These are phyloP conservation scores for Umbelopsis ramanniana DNA, from an alignment of 192 early-diverging fungal genomes.

Conservation along the genomic window DNA sequence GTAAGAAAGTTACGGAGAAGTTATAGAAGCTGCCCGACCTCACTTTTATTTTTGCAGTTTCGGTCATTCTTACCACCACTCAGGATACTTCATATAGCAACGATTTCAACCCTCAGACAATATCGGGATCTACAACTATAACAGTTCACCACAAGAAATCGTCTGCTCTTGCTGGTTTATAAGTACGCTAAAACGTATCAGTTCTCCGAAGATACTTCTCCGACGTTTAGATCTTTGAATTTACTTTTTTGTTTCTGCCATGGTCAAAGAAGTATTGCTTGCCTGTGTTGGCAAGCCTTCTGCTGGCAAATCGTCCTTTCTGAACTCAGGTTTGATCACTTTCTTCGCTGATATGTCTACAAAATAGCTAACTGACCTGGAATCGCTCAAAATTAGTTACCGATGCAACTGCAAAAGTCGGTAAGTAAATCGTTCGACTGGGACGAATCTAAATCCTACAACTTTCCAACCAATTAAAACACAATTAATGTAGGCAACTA, in stretches of 20 bases:
- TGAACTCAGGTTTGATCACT: slow-evolving; percentile 64
- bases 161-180: neutral
- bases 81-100: no score
- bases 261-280: slow-evolving; percentile 58
- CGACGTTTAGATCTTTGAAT: neutral
- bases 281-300: slow-evolving; percentile 78
- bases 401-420: slow-evolving; percentile 84
- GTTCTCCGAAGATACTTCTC: neutral
- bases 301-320: slow-evolving; percentile 82
- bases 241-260: neutral
- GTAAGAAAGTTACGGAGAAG: no score
- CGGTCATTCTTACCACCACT: no score
- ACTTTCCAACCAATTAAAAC: neutral
- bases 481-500: slow-evolving; percentile 52
- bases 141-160: neutral
- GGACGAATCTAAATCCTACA: neutral
- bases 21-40: no score
- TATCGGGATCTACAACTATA: neutral
- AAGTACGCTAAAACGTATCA: neutral
- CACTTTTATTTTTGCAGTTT: no score
- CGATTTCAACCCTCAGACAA: no score
- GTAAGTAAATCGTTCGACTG: slow-evolving; percentile 24
- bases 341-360: neutral
- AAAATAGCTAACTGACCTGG: neutral
- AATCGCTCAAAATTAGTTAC: slow-evolving; percentile 53